These are phyloP conservation scores for Kodamaea hsintzibuensis DNA, from an alignment of 805 yeast genomes.

Conservation along the genomic window DNA sequence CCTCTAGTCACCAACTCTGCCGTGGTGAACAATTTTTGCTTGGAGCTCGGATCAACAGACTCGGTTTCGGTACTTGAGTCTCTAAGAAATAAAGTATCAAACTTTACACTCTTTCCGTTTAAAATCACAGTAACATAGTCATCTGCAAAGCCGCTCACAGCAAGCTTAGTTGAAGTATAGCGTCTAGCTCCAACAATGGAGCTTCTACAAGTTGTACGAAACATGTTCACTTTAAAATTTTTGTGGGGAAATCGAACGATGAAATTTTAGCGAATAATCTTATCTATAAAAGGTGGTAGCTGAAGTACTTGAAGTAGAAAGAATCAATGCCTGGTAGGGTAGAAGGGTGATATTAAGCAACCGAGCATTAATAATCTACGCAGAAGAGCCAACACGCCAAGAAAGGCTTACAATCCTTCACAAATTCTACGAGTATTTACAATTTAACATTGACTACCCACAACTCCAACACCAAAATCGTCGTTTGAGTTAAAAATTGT, in stretches of 20 bases:
- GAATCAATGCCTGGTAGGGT: not conserved
- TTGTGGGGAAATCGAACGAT: constrained; percentile 3
- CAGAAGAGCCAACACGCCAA: too few relatives aligned
- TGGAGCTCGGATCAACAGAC: constrained; percentile 55
- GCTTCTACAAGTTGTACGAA: not conserved
- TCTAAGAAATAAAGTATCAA: constrained; percentile 57
- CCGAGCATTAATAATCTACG: too few relatives aligned
- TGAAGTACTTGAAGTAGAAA: not conserved
- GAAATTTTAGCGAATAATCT: not conserved
- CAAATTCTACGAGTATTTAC: too few relatives aligned
- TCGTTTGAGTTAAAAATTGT: too few relatives aligned
- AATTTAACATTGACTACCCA: too few relatives aligned
- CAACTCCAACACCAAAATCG: too few relatives aligned
- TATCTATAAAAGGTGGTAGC: not conserved
- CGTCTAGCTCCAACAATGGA: not conserved
- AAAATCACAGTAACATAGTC: constrained; percentile 25
- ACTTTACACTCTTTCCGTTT: constrained; percentile 29
- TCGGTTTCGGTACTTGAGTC: constrained; percentile 55
- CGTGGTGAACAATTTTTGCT: constrained; percentile 68
- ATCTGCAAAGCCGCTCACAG: constrained; percentile 21
- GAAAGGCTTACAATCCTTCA: too few relatives aligned
- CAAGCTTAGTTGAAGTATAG: constrained; percentile 7
- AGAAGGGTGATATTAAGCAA: too few relatives aligned
- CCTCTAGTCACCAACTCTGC: constrained; percentile 27
- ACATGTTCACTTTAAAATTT: not conserved